A percentile compares a stretch with the other conserved stretches of the same genome.
phyloP scores from a whole-genome alignment of 352 stramenopile species.

The Peronospora farinosa region DNA sequence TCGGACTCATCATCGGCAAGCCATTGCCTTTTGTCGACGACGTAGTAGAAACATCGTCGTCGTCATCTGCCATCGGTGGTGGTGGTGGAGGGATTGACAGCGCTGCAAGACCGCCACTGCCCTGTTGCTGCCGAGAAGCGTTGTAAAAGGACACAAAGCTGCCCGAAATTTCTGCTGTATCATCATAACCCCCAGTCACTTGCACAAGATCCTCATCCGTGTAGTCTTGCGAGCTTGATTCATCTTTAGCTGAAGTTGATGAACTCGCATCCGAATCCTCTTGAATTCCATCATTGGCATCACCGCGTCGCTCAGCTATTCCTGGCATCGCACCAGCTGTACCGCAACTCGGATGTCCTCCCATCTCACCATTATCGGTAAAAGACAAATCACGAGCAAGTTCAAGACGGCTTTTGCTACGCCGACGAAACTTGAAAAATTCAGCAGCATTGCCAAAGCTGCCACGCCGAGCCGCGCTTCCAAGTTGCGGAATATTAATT shows the following conservation, averaged over 20 bases:
- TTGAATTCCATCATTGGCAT: constrained; percentile 37
- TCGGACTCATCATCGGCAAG: constrained; percentile 82
- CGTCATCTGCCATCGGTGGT: constrained; percentile 61
- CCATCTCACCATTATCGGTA: constrained; percentile 36
- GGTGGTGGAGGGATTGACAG: constrained; percentile 61
- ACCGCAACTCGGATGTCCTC: constrained; percentile 51
- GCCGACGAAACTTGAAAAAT: constrained; percentile 82
- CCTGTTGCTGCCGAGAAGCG: constrained; percentile 29
- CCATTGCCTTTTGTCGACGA: constrained; percentile 43
- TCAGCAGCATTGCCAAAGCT: constrained; percentile 82
- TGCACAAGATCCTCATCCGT: constrained; percentile 61
- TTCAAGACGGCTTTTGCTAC: constrained; percentile 80
- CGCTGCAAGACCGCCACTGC: constrained; percentile 33
- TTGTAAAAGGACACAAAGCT: constrained; percentile 83
- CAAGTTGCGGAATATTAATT: constrained; percentile 12
- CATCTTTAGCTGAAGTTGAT: constrained; percentile 48
- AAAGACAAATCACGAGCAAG: constrained; percentile 64
- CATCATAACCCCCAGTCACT: constrained; percentile 56
- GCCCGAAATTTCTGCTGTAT: constrained; percentile 47
- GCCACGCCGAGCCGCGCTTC: constrained; percentile 41
- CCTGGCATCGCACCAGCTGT: constrained; percentile 52
- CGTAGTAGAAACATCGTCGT: constrained; percentile 52
- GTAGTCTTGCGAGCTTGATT: constrained; percentile 56
- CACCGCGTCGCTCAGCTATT: constrained; percentile 58
- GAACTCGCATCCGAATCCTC: constrained; percentile 50